These are phyloP conservation scores for Colletotrichum sp. DNA, from an alignment of 2,329 filamentous ascomycete species.

Conservation along the genomic window DNA sequence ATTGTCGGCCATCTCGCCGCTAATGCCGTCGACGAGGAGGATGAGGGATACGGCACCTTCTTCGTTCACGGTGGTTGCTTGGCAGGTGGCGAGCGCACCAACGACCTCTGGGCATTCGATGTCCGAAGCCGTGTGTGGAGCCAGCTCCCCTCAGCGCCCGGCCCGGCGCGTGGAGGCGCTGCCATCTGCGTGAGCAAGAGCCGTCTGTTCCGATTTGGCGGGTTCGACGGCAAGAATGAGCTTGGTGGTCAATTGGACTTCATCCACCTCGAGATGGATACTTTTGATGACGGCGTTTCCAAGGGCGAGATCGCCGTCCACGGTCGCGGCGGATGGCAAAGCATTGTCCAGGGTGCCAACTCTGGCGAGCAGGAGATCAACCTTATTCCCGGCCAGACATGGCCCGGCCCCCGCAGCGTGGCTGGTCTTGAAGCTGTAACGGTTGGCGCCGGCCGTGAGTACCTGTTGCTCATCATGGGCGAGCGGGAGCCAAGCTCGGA, in stretches of 20 bases:
- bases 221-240: conserved; percentile 74
- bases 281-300: conserved; percentile 54
- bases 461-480: conserved; percentile 66
- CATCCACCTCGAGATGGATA: conserved; percentile 60
- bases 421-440: conserved; percentile 60
- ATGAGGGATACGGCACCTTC: conserved; percentile 69
- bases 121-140: conserved; percentile 69
- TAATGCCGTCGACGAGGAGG: conserved; percentile 63
- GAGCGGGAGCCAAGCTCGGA: conserved; percentile 54
- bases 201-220: conserved; percentile 79
- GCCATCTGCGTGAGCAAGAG: conserved; percentile 68
- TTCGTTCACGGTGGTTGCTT: conserved; percentile 81
- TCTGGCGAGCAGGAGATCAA: conserved; percentile 38
- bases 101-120: conserved; percentile 82
- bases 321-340: conserved; percentile 60
- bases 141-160: conserved; percentile 70
- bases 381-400: conserved; percentile 38
- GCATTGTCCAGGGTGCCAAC: conserved; percentile 44
- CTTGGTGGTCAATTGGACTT: conserved; percentile 76
- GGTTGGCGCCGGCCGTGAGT: conserved; percentile 65
- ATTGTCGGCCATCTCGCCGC: conserved; percentile 63
- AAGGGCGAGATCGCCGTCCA: conserved; percentile 55
- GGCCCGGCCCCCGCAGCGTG: conserved; percentile 60
- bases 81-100: conserved; percentile 61
- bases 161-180: conserved; percentile 68